These are phyloP conservation scores for Thermothelomyces thermophilus DNA, from an alignment of 2,329 filamentous ascomycete species.

Conservation along the genomic window DNA sequence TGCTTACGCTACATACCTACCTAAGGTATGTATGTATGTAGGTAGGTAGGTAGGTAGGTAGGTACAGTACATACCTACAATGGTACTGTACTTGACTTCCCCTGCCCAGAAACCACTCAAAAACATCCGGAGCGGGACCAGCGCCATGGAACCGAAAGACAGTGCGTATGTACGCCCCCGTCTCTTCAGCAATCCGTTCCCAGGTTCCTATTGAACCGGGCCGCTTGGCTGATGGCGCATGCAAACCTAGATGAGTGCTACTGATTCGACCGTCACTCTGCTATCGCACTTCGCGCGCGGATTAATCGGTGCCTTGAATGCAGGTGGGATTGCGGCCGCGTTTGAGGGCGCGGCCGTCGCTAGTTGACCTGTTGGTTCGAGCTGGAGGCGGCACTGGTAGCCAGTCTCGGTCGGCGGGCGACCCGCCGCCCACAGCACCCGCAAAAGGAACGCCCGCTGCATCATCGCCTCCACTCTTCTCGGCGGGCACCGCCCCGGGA, in stretches of 20 bases:
- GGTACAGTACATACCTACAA: too few species aligned
- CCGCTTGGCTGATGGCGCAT: too few species aligned
- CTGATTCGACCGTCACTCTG: too few species aligned
- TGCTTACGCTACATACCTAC: too few species aligned
- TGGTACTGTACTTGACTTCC: too few species aligned
- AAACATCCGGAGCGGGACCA: not conserved
- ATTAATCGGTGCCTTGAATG: conserved; percentile 34
- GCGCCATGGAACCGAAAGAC: not conserved
- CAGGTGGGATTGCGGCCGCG: conserved; percentile 44
- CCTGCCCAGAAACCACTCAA: too few species aligned
- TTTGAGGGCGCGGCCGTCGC: conserved; percentile 46
- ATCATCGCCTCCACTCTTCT: conserved; percentile 25
- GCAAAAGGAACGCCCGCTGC: conserved; percentile 15
- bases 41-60: too few species aligned
- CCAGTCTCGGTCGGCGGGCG: too few species aligned
- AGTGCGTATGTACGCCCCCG: not conserved
- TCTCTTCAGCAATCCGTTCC: not conserved
- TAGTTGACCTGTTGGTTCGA: conserved; percentile 44
- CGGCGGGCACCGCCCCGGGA: conserved; percentile 19
- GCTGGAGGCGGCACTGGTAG: conserved; percentile 25
- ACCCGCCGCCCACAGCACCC: conserved; percentile 8
- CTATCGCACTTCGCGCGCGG: not conserved
- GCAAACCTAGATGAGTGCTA: too few species aligned
- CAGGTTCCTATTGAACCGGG: not conserved
- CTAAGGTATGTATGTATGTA: too few species aligned